Percentiles rank a stretch among this genome's conserved stretches.
Conservation (phyloP, 1,284 basidiomycete genomes). For the Apiotrichum porosum region DNA sequence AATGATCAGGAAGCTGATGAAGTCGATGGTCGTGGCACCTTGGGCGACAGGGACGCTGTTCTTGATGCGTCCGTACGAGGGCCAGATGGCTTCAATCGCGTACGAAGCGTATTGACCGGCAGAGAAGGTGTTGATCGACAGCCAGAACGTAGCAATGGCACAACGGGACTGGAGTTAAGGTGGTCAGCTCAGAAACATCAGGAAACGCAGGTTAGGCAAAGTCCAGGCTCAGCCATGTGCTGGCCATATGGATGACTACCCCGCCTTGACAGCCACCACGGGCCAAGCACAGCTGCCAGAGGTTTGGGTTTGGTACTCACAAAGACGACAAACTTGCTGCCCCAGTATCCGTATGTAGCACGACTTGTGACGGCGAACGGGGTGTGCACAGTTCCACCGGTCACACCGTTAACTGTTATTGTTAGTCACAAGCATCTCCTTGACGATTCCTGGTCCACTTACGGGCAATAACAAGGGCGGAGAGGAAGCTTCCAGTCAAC, state of each 20-base stretch:
- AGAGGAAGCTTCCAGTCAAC: conserved; percentile 5
- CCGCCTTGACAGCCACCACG: background rate
- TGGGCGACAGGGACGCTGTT: conserved; percentile 19
- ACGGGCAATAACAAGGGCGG: conserved; percentile 18
- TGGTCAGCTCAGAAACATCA: too few species aligned
- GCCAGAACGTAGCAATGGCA: conserved; percentile 68
- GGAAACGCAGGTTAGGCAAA: too few species aligned
- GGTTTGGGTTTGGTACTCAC: too few species aligned
- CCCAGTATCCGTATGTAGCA: conserved; percentile 67
- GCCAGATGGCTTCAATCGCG: conserved; percentile 25
- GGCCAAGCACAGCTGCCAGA: background rate
- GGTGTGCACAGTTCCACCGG: conserved; percentile 61
- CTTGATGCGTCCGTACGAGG: conserved; percentile 16
- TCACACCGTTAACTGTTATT: conserved; percentile 57
- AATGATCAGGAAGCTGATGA: conserved; percentile 64
- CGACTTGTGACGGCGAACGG: conserved; percentile 65
- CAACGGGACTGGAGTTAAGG: conserved; percentile 11
- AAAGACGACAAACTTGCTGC: conserved; percentile 53
- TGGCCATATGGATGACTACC: too few species aligned
- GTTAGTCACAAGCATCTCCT: background rate
- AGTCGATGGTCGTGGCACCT: conserved; percentile 48
- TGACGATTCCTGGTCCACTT: background rate
- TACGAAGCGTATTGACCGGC: conserved; percentile 27
- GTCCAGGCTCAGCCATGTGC: too few species aligned
- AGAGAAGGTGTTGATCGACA: conserved; percentile 56